phyloP scores from a whole-genome alignment of 257 asterid species.

The Perilla frutescens region DNA sequence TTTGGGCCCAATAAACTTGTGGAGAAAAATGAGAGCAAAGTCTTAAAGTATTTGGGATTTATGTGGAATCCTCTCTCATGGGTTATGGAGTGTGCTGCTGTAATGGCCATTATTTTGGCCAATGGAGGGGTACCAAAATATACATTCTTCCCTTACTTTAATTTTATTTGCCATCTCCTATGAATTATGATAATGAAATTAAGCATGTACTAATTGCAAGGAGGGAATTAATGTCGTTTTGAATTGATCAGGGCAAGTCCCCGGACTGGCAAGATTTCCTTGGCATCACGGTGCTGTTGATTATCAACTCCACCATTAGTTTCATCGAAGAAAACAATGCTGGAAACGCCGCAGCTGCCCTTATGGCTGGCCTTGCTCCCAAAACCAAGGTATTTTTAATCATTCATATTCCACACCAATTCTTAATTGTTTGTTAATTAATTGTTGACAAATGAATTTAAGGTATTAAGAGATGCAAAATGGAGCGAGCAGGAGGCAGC shows the following conservation, averaged over 20 bases:
- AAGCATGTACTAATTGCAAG: no score
- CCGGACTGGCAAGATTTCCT: slow-evolving; percentile 64
- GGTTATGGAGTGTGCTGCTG: slow-evolving; percentile 94
- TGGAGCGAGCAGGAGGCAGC: slow-evolving; percentile 61
- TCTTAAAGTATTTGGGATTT: slow-evolving; percentile 82
- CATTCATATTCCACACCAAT: not conserved
- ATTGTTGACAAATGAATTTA: not conserved
- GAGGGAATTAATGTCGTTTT: no score
- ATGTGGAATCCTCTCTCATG: slow-evolving; percentile 99
- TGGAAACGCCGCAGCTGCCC: slow-evolving; percentile 68
- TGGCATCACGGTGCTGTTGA: slow-evolving; percentile 53
- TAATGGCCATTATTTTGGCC: slow-evolving; percentile 85
- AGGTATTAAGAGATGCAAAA: slow-evolving; percentile 64
- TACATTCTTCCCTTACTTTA: no score
- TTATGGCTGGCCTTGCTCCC: slow-evolving; percentile 71
- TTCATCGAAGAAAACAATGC: slow-evolving; percentile 66
- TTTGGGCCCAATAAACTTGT: slow-evolving; percentile 86
- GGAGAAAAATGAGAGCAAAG: slow-evolving; percentile 75
- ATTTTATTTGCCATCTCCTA: not conserved
- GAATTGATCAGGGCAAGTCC: slow-evolving; percentile 50
- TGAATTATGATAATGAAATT: no score
- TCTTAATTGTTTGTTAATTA: not conserved
- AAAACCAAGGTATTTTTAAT: slow-evolving; percentile 46
- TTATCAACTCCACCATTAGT: slow-evolving; percentile 65
- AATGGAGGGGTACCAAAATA: slow-evolving; percentile 57